A percentile compares a stretch with the other conserved stretches of the same genome.
Conservation (phyloP, 768 basidiomycete species). For the Lyophyllum shimeji region DNA sequence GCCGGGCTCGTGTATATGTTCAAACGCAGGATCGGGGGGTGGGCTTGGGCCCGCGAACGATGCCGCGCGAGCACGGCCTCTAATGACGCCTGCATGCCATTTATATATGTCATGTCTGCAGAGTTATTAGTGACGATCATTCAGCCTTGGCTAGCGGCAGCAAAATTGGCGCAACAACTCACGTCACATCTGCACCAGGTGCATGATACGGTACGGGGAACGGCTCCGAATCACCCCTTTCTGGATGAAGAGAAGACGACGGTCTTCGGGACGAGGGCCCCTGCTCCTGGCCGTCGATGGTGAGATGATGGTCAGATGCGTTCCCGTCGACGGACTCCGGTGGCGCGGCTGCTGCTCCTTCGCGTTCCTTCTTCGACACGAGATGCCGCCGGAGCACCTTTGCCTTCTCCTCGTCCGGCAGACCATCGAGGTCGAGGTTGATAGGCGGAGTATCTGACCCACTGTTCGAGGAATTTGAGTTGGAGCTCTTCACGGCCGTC, state of each 20-base stretch:
- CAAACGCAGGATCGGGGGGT: slow-evolving; percentile 72
- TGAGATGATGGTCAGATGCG: slow-evolving; percentile 29
- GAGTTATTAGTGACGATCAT: neutral
- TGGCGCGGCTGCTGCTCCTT: slow-evolving; percentile 23
- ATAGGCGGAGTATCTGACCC: slow-evolving; percentile 29
- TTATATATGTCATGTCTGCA: slow-evolving; percentile 91
- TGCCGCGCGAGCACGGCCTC: slow-evolving; percentile 63
- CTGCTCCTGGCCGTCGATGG: slow-evolving; percentile 23
- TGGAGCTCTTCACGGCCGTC: slow-evolving; percentile 18
- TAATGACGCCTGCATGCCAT: slow-evolving; percentile 79
- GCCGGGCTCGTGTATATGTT: slow-evolving; percentile 94
- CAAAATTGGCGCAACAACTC: slow-evolving; percentile 35
- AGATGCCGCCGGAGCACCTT: slow-evolving; percentile 79
- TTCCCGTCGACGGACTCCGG: slow-evolving; percentile 26
- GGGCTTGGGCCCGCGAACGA: slow-evolving; percentile 63
- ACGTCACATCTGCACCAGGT: slow-evolving; percentile 91
- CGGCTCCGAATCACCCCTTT: slow-evolving; percentile 56
- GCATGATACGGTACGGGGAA: slow-evolving; percentile 91
- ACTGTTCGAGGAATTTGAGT: slow-evolving; percentile 22
- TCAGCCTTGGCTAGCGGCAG: neutral
- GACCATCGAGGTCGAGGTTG: slow-evolving; percentile 56
- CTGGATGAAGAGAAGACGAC: slow-evolving; percentile 25
- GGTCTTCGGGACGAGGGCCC: slow-evolving; percentile 24
- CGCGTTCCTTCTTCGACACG: slow-evolving; percentile 70
- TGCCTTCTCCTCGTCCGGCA: slow-evolving; percentile 83